A percentile compares a stretch with the other conserved stretches of the same genome.
Conservation (phyloP, 768 basidiomycete species). For the Neoboletus brunneissimus region DNA sequence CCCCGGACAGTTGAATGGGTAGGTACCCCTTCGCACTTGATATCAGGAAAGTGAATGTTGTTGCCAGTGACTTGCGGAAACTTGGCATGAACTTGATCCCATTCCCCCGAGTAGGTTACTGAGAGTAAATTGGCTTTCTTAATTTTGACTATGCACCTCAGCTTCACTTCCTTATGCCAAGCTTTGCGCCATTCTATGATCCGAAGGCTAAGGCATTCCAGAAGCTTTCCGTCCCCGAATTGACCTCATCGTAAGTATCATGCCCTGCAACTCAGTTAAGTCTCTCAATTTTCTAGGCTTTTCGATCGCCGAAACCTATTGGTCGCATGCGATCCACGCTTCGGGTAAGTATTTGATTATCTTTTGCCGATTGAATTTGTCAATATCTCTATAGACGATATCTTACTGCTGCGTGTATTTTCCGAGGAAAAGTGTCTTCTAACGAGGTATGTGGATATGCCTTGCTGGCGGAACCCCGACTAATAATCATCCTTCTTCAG, state of each 20-base stretch:
- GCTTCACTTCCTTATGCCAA: slow-evolving; percentile 96
- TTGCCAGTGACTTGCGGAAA: slow-evolving; percentile 74
- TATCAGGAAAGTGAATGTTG: slow-evolving; percentile 3
- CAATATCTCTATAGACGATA: slow-evolving; percentile 55
- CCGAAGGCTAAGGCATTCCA: slow-evolving; percentile 60
- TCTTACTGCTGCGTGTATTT: slow-evolving; percentile 83
- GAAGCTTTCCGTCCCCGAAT: slow-evolving; percentile 57
- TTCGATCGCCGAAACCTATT: slow-evolving; percentile 81
- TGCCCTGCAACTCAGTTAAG: neutral
- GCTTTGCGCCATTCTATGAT: slow-evolving; percentile 87
- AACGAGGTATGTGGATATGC: slow-evolving; percentile 58
- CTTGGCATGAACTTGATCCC: slow-evolving; percentile 93
- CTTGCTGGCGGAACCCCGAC: neutral
- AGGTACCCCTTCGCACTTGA: slow-evolving; percentile 15
- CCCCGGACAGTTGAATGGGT: slow-evolving; percentile 93
- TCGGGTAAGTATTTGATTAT: slow-evolving; percentile 46
- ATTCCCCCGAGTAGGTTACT: slow-evolving; percentile 77
- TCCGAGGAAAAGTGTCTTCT: slow-evolving; percentile 79
- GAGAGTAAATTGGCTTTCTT: neutral
- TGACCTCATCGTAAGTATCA: slow-evolving; percentile 65
- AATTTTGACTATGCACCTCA: slow-evolving; percentile 32
- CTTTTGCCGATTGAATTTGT: neutral
- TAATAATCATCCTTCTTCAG: slow-evolving; percentile 30
- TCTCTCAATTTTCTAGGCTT: slow-evolving; percentile 42
- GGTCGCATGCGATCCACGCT: slow-evolving; percentile 78